A percentile compares a stretch with the other conserved stretches of the same genome.
These are phyloP conservation scores for Acidomyces sp. DNA, from an alignment of 495 filamentous ascomycete genomes.

Conservation along the genomic window DNA sequence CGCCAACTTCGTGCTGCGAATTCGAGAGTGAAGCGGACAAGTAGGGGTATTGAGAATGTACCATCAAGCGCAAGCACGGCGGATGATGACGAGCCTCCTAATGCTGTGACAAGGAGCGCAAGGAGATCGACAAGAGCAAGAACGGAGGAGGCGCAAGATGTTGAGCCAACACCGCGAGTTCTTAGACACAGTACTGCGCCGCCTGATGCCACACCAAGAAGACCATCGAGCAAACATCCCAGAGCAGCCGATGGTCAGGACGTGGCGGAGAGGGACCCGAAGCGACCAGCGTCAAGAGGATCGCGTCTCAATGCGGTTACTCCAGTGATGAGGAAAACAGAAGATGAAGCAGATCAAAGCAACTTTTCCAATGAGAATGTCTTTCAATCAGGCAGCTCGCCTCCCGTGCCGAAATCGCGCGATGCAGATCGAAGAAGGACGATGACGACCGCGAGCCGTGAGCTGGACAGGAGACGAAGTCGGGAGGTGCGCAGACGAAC, in stretches of 20 bases:
- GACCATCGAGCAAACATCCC: conserved; percentile 41
- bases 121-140: conserved; percentile 17
- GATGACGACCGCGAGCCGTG: conserved; percentile 21
- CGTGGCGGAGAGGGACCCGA: conserved; percentile 28
- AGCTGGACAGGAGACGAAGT: conserved; percentile 35
- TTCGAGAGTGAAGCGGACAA: conserved; percentile 62
- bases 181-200: conserved; percentile 37
- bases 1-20: conserved; percentile 60
- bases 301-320: conserved; percentile 25
- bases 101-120: conserved; percentile 28
- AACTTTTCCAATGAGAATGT: conserved; percentile 83
- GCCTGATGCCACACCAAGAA: conserved; percentile 28
- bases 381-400: conserved; percentile 75
- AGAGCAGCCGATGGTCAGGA: conserved; percentile 34
- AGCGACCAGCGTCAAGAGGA: conserved; percentile 11
- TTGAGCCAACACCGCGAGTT: conserved; percentile 14
- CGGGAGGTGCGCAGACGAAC: conserved; percentile 32
- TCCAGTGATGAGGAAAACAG: conserved; percentile 33
- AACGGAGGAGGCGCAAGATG: conserved; percentile 13
- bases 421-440: conserved; percentile 36
- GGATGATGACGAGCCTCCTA: conserved; percentile 35
- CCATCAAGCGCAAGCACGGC: conserved; percentile 42
- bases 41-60: conserved; percentile 74
- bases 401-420: conserved; percentile 24
- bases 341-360: conserved; percentile 33